phyloP scores from a whole-genome alignment of 2,329 filamentous ascomycete genomes.

The Samsoniella hepiali region DNA sequence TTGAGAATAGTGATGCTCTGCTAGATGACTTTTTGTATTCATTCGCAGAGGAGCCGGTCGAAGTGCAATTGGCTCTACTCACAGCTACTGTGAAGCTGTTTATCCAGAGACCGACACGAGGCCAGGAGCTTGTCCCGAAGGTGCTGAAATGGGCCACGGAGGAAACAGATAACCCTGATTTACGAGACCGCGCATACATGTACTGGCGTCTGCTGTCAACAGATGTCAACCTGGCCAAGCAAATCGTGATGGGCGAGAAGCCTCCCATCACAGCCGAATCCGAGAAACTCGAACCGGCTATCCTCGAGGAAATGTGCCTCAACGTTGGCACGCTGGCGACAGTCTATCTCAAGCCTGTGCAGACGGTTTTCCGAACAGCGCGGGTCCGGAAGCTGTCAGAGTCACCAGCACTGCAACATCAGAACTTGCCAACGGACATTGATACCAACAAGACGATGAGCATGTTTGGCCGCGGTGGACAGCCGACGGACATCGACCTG shows the following conservation, averaged over 20 bases:
- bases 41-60: constrained; percentile 90
- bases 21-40: constrained; percentile 93
- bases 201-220: constrained; percentile 97
- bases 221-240: constrained; percentile 80
- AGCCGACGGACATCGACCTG: constrained; percentile 49
- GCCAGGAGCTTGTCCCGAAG: constrained; percentile 86
- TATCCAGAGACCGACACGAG: constrained; percentile 93
- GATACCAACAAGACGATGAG: constrained; percentile 60
- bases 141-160: constrained; percentile 98
- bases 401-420: constrained; percentile 79
- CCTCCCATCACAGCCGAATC: constrained; percentile 94
- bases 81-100: constrained; percentile 98
- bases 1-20: constrained; percentile 92
- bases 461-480: constrained; percentile 52
- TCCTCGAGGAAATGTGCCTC: constrained; percentile 94
- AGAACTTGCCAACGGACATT: constrained; percentile 51
- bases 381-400: constrained; percentile 75
- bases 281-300: constrained; percentile 86
- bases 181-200: constrained; percentile 96
- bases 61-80: constrained; percentile 90
- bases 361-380: constrained; percentile 91
- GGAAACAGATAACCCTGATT: constrained; percentile 97
- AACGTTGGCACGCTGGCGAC: constrained; percentile 95
- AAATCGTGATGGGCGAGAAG: constrained; percentile 95
- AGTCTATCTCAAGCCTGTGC: constrained; percentile 95